A percentile compares a stretch with the other conserved stretches of the same genome.
These are phyloP conservation scores for Talaromyces sp. DNA, from an alignment of 2,329 filamentous ascomycete species.

Conservation along the genomic window DNA sequence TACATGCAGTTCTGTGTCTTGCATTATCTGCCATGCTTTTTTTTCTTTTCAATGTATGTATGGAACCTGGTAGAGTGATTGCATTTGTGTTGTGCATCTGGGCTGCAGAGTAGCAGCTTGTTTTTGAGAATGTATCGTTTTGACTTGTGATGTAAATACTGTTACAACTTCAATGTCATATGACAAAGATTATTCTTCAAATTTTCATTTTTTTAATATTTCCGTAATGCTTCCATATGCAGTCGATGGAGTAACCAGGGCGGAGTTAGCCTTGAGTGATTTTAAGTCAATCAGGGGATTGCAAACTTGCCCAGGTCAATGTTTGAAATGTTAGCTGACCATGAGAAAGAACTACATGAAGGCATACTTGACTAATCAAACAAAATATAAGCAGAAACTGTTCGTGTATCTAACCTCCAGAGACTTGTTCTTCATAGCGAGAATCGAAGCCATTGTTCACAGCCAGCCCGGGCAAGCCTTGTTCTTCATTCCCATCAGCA, in stretches of 20 bases:
- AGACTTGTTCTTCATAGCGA: constrained; percentile 7
- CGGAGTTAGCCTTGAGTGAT: too few species aligned
- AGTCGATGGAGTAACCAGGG: too few species aligned
- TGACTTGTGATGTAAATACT: neutral
- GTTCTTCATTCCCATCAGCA: constrained; percentile 10
- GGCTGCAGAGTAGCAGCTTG: neutral
- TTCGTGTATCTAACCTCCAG: too few species aligned
- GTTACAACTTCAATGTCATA: neutral
- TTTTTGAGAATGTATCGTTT: neutral
- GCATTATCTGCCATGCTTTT: neutral
- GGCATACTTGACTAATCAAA: too few species aligned
- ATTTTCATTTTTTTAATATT: neutral
- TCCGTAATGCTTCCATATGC: neutral
- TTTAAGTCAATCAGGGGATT: neutral
- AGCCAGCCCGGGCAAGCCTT: constrained; percentile 12
- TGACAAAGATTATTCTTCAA: neutral
- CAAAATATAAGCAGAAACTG: too few species aligned
- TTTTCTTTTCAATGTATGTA: neutral
- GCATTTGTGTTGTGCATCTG: neutral
- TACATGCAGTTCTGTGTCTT: neutral
- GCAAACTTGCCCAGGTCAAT: neutral
- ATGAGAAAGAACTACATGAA: too few species aligned
- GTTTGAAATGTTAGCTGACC: too few species aligned
- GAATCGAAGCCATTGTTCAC: constrained; percentile 13
- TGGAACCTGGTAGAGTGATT: neutral